Evolutionary conservation across 139 green algal genomes (phyloP).

Genomic region (Auxenochlorella protothecoides): DNA sequence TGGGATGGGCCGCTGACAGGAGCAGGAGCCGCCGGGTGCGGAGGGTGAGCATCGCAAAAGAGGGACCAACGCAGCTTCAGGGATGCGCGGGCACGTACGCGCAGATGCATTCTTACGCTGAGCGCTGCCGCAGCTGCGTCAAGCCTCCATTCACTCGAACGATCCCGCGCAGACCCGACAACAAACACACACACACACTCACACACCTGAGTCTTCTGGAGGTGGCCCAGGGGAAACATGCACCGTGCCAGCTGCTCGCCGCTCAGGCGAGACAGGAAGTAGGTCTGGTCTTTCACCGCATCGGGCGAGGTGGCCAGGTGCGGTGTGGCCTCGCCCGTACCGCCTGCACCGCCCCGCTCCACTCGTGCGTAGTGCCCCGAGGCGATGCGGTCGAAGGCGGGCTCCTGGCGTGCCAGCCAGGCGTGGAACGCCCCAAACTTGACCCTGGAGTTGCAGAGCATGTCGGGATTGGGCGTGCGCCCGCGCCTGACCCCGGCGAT

Average conservation of each 20-base stretch:
- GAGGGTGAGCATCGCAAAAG: no score
- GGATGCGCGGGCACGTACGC: no score
- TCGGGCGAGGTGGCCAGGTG: constrained; percentile 61
- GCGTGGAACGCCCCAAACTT: constrained; percentile 92
- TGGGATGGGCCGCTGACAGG: no score
- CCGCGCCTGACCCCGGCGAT: constrained; percentile 75
- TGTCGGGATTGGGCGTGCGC: constrained; percentile 94
- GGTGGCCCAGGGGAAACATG: constrained; percentile 85
- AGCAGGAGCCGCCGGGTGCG: no score
- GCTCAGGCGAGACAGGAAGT: constrained; percentile 76
- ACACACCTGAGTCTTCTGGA: constrained; percentile 74
- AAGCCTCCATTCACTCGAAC: no score
- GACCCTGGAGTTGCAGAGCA: constrained; percentile 91
- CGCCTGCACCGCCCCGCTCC: neutral
- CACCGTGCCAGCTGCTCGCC: constrained; percentile 57
- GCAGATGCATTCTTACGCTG: no score
- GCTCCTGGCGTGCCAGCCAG: constrained; percentile 32
- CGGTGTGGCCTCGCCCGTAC: constrained; percentile 2
- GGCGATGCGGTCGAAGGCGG: constrained; percentile 56
- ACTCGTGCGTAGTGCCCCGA: constrained; percentile 71
- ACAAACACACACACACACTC: constrained; percentile 4
- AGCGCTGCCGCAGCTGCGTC: no score
- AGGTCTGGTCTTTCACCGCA: constrained; percentile 87
- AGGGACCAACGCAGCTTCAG: no score
- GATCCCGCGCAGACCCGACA: neutral